A percentile compares a stretch with the other conserved stretches of the same genome.
phyloP scores from a whole-genome alignment of 1,139 yeast genomes.

The Eremothecium gossypii region DNA sequence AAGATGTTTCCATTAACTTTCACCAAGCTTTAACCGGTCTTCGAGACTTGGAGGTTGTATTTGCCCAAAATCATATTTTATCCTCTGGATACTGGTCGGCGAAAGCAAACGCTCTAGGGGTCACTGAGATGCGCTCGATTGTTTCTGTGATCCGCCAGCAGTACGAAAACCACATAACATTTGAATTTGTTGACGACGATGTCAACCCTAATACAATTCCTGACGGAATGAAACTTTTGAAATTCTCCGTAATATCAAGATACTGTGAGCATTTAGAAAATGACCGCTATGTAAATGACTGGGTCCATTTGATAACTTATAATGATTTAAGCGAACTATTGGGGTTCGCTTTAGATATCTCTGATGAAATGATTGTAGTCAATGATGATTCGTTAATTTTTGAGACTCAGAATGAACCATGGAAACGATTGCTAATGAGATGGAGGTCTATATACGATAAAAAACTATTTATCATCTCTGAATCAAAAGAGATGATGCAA shows the following conservation, averaged over 20 bases:
- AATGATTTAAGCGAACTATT: conserved; percentile 3
- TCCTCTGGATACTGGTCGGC: conserved; percentile 3
- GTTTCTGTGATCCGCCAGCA: conserved; percentile 3
- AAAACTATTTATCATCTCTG: conserved; percentile 3
- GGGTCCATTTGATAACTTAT: conserved; percentile 3
- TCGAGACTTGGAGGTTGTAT: conserved; percentile 1
- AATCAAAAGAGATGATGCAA: conserved; percentile 4
- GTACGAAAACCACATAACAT: conserved; percentile 1
- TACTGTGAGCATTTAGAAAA: conserved; percentile 3
- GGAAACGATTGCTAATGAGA: conserved; percentile 4
- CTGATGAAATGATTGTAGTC: conserved; percentile 4
- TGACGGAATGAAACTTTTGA: conserved; percentile 1
- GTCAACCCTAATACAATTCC: background rate
- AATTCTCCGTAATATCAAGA: conserved; percentile 3
- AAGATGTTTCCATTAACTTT: background rate
- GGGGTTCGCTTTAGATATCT: conserved; percentile 3
- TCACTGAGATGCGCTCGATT: conserved; percentile 2
- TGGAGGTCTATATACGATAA: conserved; percentile 3
- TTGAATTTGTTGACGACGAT: conserved; percentile 3
- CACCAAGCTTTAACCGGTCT: conserved; percentile 1
- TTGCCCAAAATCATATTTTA: conserved; percentile 1
- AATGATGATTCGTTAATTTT: conserved; percentile 4
- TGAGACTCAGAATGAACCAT: conserved; percentile 4
- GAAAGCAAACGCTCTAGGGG: background rate
- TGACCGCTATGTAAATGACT: background rate